phyloP scores from a whole-genome alignment of 2,329 filamentous ascomycete species.

The Blastomyces gilchristii region DNA sequence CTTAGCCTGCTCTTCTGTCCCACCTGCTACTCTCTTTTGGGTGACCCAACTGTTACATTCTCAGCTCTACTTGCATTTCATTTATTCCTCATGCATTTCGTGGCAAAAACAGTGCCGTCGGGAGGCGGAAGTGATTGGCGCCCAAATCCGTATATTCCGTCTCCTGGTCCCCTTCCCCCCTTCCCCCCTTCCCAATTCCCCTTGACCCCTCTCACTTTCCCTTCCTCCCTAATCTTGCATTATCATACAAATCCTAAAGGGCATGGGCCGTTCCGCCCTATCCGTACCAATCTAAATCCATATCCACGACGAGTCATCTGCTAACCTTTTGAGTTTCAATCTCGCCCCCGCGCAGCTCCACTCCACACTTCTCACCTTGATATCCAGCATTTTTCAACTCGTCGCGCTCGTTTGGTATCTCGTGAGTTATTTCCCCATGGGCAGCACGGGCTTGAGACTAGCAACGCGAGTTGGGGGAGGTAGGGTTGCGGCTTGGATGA shows the following conservation, averaged over 20 bases:
- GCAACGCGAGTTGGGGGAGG: slow-evolving; percentile 77
- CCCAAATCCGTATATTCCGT: neutral
- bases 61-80: neutral
- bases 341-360: slow-evolving; percentile 51
- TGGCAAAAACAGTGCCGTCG: neutral
- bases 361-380: slow-evolving; percentile 71
- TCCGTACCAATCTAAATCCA: neutral
- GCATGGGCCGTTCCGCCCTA: neutral
- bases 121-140: neutral
- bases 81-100: neutral
- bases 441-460: slow-evolving; percentile 73
- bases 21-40: neutral
- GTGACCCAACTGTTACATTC: neutral
- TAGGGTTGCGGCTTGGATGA: slow-evolving; percentile 81
- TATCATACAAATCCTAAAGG: neutral
- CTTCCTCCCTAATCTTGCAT: neutral
- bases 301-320: neutral
- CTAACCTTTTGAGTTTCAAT: neutral
- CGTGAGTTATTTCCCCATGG: slow-evolving; percentile 97
- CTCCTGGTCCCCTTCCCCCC: neutral
- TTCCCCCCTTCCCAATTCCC: neutral
- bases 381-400: slow-evolving; percentile 75
- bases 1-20: neutral
- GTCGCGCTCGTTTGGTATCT: slow-evolving; percentile 83
- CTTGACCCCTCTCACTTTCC: neutral